phyloP scores from a whole-genome alignment of 192 early-diverging fungal genomes.

The Neocallimastix lanati region DNA sequence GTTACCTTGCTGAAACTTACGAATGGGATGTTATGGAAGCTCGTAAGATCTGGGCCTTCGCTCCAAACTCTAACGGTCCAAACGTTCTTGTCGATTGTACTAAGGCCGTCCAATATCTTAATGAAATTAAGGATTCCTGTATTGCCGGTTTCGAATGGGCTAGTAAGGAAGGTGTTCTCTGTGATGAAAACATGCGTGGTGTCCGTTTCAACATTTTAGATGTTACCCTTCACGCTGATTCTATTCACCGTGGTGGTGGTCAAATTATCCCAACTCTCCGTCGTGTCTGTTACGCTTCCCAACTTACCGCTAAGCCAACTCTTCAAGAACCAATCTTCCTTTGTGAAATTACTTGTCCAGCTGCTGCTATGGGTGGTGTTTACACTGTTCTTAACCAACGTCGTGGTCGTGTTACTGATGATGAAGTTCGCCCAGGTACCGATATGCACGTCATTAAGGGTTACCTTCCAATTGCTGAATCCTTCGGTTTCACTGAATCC shows the following conservation, averaged over 20 bases:
- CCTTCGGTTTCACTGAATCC: conserved; percentile 91
- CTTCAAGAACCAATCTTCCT: conserved; percentile 93
- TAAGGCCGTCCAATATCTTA: conserved; percentile 94
- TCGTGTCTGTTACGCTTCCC: conserved; percentile 78
- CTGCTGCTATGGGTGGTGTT: conserved; percentile 78
- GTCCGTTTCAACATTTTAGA: conserved; percentile 94
- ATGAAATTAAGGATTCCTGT: conserved; percentile 98
- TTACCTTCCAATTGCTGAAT: conserved; percentile 90
- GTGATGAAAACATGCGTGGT: conserved; percentile 89
- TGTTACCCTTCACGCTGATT: conserved; percentile 87
- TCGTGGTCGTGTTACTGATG: conserved; percentile 82
- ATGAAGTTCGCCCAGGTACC: conserved; percentile 76
- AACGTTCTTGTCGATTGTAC: conserved; percentile 85
- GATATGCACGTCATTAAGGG: conserved; percentile 85
- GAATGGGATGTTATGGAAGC: conserved; percentile 86
- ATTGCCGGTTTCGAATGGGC: conserved; percentile 84
- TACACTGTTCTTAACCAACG: conserved; percentile 89
- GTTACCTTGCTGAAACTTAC: conserved; percentile 65
- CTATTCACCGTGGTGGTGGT: conserved; percentile 96
- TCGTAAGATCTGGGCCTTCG: conserved; percentile 96
- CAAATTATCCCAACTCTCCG: conserved; percentile 90
- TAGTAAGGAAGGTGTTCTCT: conserved; percentile 44
- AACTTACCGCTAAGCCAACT: conserved; percentile 63
- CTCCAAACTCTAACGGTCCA: conserved; percentile 68
- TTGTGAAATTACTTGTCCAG: conserved; percentile 89